Conservation (phyloP, 441 rosid species). For the Pelargonium cotyledonis region DNA sequence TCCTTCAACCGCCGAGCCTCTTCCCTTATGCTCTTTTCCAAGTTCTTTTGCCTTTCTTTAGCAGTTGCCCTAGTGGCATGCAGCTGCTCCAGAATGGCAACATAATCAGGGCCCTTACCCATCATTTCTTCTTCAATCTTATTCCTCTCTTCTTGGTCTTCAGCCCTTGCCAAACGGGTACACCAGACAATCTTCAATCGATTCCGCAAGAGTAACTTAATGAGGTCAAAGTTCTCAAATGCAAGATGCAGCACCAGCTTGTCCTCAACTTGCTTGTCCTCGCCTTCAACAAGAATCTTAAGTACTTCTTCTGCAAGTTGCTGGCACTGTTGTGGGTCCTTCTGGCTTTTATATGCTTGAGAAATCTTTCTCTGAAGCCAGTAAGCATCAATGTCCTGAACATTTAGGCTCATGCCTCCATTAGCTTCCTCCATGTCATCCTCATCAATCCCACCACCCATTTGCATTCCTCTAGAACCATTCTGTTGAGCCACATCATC, state of each 20-base stretch:
- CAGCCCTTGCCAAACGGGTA: slow-evolving; percentile 86
- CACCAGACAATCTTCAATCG: slow-evolving; percentile 88
- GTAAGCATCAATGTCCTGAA: slow-evolving; percentile 90
- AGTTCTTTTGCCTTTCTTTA: slow-evolving; percentile 85
- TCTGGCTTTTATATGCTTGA: neutral
- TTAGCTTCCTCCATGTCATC: slow-evolving; percentile 59
- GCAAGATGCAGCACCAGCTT: slow-evolving; percentile 59
- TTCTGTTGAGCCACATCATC: slow-evolving; percentile 54
- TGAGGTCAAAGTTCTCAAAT: slow-evolving; percentile 63
- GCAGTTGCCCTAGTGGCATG: slow-evolving; percentile 94
- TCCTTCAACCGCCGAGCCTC: slow-evolving; percentile 76
- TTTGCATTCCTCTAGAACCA: slow-evolving; percentile 66
- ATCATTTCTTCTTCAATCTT: slow-evolving; percentile 80
- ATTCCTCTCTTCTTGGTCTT: slow-evolving; percentile 78
- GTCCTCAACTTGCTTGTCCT: slow-evolving; percentile 71
- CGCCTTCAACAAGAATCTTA: slow-evolving; percentile 75
- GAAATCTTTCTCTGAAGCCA: slow-evolving; percentile 95
- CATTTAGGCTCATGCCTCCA: slow-evolving; percentile 70
- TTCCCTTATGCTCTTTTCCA: slow-evolving; percentile 89
- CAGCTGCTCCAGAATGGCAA: slow-evolving; percentile 81
- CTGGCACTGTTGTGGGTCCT: neutral
- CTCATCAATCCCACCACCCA: slow-evolving; percentile 76
- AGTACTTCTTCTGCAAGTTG: slow-evolving; percentile 72
- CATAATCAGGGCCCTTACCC: slow-evolving; percentile 56
- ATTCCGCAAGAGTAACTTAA: slow-evolving; percentile 59